Evolutionary conservation across 208 protist genomes (phyloP).

Genomic region (Naegleria fowleri): DNA sequence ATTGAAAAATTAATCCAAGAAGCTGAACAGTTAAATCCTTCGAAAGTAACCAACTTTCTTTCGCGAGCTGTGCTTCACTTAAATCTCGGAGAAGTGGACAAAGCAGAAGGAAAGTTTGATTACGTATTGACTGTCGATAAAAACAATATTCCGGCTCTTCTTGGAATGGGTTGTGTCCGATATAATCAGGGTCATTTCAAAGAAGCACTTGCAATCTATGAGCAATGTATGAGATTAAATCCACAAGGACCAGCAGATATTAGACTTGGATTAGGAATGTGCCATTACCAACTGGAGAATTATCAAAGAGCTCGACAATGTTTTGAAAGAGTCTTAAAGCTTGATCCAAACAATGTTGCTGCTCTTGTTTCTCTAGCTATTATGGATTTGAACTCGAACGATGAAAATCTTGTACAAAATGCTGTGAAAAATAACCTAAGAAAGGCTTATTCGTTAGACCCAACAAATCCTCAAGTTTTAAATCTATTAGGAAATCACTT

Average conservation of each 20-base stretch:
- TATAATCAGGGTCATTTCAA: not conserved
- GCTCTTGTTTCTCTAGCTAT: constrained; percentile 45
- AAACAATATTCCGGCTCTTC: not conserved
- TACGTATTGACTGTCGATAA: not conserved
- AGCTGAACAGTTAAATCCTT: not conserved
- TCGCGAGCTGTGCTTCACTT: not conserved
- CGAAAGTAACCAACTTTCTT: not conserved
- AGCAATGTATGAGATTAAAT: not conserved
- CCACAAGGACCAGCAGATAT: constrained; percentile 20
- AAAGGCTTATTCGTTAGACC: constrained; percentile 41
- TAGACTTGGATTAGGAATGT: constrained; percentile 30
- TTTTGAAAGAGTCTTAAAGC: constrained; percentile 42
- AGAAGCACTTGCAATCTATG: constrained; percentile 14
- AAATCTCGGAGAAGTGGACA: not conserved
- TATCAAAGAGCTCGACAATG: not conserved
- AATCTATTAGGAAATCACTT: constrained; percentile 53
- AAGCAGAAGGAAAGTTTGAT: not conserved
- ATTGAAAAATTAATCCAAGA: not conserved
- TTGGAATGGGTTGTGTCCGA: constrained; percentile 22
- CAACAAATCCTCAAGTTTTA: constrained; percentile 45
- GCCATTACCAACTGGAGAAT: constrained; percentile 28
- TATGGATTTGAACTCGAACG: constrained; percentile 41
- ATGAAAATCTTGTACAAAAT: not conserved
- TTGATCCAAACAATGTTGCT: constrained; percentile 45
- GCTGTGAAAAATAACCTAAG: not conserved